A percentile compares a stretch with the other conserved stretches of the same genome.
These are phyloP conservation scores for Saitoella complicata DNA, from an alignment of 805 yeast species.

Conservation along the genomic window DNA sequence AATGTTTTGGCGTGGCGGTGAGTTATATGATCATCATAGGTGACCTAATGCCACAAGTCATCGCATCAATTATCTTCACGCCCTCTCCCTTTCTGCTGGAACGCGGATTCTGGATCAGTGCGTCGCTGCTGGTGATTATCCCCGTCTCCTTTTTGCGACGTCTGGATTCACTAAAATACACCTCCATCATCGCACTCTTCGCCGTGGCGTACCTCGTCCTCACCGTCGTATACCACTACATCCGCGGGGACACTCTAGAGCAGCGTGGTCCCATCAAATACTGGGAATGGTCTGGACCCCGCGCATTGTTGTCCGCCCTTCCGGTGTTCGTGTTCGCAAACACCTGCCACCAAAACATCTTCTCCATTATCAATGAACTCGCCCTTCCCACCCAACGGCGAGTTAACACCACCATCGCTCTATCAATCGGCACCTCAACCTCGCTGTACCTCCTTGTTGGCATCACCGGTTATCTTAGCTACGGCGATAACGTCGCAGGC, in stretches of 20 bases:
- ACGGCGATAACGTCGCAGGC: slow-evolving; percentile 65
- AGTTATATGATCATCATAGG: slow-evolving; percentile 59
- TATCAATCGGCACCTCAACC: slow-evolving; percentile 46
- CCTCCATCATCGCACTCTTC: slow-evolving; percentile 65
- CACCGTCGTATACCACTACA: slow-evolving; percentile 56
- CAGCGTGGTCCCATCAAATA: slow-evolving; percentile 35
- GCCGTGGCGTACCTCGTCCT: slow-evolving; percentile 66
- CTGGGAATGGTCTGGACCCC: slow-evolving; percentile 25
- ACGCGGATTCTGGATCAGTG: slow-evolving; percentile 33
- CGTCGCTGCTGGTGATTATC: slow-evolving; percentile 24
- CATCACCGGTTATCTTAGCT: slow-evolving; percentile 66
- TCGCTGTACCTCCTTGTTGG: slow-evolving; percentile 58
- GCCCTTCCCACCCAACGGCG: slow-evolving; percentile 33
- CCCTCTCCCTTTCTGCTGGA: slow-evolving; percentile 9
- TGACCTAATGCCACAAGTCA: slow-evolving; percentile 48
- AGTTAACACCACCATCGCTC: slow-evolving; percentile 31
- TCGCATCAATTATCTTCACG: slow-evolving; percentile 5
- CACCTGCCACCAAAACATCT: slow-evolving; percentile 94
- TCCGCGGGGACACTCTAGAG: slow-evolving; percentile 37
- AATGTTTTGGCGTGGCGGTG: slow-evolving; percentile 70
- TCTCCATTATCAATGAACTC: slow-evolving; percentile 72
- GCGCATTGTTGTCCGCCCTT: slow-evolving; percentile 46
- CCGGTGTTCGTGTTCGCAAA: slow-evolving; percentile 91
- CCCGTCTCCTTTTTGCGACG: slow-evolving; percentile 61
- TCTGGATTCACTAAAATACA: slow-evolving; percentile 69